A percentile compares a stretch with the other conserved stretches of the same genome.
Conservation (phyloP, 2,329 filamentous ascomycete species). For the Fusarium humuli region DNA sequence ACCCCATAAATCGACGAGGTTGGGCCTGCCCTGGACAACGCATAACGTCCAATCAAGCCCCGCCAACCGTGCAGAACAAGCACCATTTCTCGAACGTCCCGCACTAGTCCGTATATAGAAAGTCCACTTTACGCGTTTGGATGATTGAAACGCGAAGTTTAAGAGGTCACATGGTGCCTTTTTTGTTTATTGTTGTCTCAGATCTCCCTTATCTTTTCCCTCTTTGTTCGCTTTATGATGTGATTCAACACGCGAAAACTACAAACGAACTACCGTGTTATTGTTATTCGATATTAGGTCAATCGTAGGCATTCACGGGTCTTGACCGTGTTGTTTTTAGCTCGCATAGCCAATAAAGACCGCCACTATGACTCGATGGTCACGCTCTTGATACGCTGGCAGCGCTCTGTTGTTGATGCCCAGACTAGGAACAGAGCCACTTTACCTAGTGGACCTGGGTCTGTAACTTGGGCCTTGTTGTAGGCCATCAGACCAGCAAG, state of each 20-base stretch:
- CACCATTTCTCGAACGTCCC: conserved; percentile 38
- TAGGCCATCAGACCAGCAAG: conserved; percentile 2
- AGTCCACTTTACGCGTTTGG: conserved; percentile 45
- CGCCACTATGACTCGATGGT: conserved; percentile 23
- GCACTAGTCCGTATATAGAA: conserved; percentile 29
- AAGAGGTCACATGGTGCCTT: conserved; percentile 39
- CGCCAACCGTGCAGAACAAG: conserved; percentile 37
- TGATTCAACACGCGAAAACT: conserved; percentile 13
- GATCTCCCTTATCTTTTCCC: conserved; percentile 1
- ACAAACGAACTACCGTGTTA: conserved; percentile 7
- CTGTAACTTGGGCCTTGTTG: conserved; percentile 1
- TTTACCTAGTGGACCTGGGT: conserved; percentile 11
- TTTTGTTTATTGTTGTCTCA: conserved; percentile 33
- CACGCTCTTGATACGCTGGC: conserved; percentile 34
- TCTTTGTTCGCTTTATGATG: conserved; percentile 5
- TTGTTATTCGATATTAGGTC: background rate
- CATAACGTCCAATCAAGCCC: conserved; percentile 42
- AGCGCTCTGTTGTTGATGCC: conserved; percentile 19
- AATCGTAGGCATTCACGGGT: background rate
- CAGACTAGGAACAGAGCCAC: conserved; percentile 15
- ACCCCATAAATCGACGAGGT: conserved; percentile 43
- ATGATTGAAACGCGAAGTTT: conserved; percentile 37
- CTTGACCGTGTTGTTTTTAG: conserved; percentile 21
- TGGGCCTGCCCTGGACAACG: conserved; percentile 34
- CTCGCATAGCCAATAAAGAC: conserved; percentile 21